A percentile compares a stretch with the other conserved stretches of the same genome.
Conservation (phyloP, 148 eudicot genomes). For the Euryodendron excelsum region DNA sequence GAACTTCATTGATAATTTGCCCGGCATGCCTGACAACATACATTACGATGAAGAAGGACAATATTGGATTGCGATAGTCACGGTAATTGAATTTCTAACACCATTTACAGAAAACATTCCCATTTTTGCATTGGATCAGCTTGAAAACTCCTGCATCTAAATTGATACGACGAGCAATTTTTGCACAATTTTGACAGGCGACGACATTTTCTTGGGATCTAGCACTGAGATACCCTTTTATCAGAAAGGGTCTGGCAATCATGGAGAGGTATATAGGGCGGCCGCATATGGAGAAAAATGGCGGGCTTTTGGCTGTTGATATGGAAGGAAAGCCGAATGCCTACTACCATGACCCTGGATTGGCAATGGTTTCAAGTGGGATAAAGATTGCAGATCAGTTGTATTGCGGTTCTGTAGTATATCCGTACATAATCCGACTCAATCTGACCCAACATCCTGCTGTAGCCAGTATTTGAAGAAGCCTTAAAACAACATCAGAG, state of each 20-base stretch:
- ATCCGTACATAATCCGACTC: conserved; percentile 55
- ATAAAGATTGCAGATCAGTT: conserved; percentile 49
- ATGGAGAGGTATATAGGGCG: conserved; percentile 37
- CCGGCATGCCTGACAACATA: too few relatives aligned
- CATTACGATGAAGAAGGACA: too few relatives aligned
- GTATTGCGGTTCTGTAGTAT: conserved; percentile 45
- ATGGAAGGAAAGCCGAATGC: conserved; percentile 57
- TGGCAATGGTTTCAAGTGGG: conserved; percentile 38
- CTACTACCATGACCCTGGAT: conserved; percentile 42
- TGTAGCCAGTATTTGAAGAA: not conserved
- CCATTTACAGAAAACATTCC: too few relatives aligned
- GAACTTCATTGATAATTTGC: too few relatives aligned
- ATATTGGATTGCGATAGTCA: too few relatives aligned
- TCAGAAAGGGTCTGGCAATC: conserved; percentile 50
- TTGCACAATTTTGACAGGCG: conserved; percentile 34
- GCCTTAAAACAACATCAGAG: too few relatives aligned
- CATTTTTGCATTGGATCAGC: too few relatives aligned
- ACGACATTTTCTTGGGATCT: conserved; percentile 25
- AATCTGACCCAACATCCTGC: conserved; percentile 48
- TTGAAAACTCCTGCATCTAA: too few relatives aligned
- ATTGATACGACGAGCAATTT: too few relatives aligned
- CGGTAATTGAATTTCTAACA: too few relatives aligned
- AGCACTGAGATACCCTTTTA: conserved; percentile 25
- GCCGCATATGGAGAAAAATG: conserved; percentile 35
- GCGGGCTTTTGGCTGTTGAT: conserved; percentile 64